Base-by-base conservation (phyloP, 1,284 basidiomycete species). In the Sporisorium graminicola region DNA sequence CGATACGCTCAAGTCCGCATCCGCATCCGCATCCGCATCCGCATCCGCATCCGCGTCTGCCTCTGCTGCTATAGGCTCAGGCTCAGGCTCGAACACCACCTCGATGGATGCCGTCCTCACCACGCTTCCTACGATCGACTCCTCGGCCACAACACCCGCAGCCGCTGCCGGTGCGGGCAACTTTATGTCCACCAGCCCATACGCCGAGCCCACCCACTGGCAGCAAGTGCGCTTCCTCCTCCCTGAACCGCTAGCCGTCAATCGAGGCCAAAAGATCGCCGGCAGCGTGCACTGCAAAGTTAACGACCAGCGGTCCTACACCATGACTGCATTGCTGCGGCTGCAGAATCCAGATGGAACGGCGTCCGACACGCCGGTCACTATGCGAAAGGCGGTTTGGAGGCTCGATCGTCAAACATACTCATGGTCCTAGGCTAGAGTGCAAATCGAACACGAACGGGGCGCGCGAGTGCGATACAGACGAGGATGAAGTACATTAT, bases 181-280 rank as follows among this genome's bases (percentile, higher is more conserved):
- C 47, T 82, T 74, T 33, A 84, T 84, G 82, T 79, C 82, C 26
- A 84, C 82, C 24, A 74, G 68, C 26, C 82, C 82, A 0, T 81
- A 79, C 64, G 76, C 77, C 16, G 77, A 82, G n/a, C 68, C 82
- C 10, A 84, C 82, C 2, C 82, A 84, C 62, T 84, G 82, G 82
- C 82, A 83, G 47, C 82, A 84, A 58, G 82, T 83, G 4, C 77
- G 82, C 5, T 76, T 84, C 63, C 69, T 82, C 29, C 60, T 84
- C 4, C 67, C 65, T 8, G 82, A 83, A 60, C 82, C 82, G 3
- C 65, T 84, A 20, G 82, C 82, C 20, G 74, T 83, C 65, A 84
- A 84, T 55, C 61, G 66, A 20, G 77, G 79, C 12, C 82, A 84
- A 44, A 75, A 68, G 18, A 59, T 84, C 24, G 16, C 57, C n/a